Conservation (phyloP, 768 basidiomycete genomes). For the Suillus hirtellus region DNA sequence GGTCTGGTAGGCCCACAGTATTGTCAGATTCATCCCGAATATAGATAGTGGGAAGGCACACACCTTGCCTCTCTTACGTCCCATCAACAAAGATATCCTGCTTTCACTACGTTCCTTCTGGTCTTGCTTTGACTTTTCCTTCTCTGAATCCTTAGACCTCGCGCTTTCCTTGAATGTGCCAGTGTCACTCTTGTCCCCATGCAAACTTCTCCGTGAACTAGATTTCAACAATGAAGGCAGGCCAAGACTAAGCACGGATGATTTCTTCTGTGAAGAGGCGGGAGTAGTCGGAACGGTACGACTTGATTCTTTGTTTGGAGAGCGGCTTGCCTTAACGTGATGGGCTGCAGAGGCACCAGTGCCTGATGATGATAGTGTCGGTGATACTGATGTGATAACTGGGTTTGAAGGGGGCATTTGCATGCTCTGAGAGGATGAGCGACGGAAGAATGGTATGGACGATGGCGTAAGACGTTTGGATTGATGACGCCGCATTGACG, state of each 20-base stretch:
- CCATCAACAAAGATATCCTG: constrained; percentile 84
- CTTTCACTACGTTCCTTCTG: constrained; percentile 86
- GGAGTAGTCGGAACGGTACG: constrained; percentile 56
- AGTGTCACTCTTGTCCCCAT: constrained; percentile 50
- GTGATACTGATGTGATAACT: constrained; percentile 45
- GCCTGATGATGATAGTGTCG: constrained; percentile 54
- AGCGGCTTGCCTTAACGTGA: constrained; percentile 43
- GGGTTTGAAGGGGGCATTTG: constrained; percentile 53
- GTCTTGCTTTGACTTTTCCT: constrained; percentile 67
- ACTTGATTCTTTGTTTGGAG: constrained; percentile 56
- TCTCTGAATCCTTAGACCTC: constrained; percentile 43
- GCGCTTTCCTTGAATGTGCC: constrained; percentile 46
- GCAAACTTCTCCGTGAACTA: constrained; percentile 77
- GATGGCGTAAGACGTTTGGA: constrained; percentile 84
- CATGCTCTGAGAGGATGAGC: constrained; percentile 88
- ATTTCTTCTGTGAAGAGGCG: constrained; percentile 70
- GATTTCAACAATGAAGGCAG: constrained; percentile 85
- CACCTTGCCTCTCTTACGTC: constrained; percentile 90
- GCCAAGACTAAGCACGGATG: constrained; percentile 79
- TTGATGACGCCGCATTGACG: constrained; percentile 66
- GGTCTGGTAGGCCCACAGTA: constrained; percentile 49
- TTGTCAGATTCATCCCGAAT: constrained; percentile 6
- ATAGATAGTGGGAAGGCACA: constrained; percentile 20
- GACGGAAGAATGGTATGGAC: constrained; percentile 91
- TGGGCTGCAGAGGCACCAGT: constrained; percentile 41